phyloP scores from a whole-genome alignment of 140 eudicot genomes.

The Oenanthe javanica region DNA sequence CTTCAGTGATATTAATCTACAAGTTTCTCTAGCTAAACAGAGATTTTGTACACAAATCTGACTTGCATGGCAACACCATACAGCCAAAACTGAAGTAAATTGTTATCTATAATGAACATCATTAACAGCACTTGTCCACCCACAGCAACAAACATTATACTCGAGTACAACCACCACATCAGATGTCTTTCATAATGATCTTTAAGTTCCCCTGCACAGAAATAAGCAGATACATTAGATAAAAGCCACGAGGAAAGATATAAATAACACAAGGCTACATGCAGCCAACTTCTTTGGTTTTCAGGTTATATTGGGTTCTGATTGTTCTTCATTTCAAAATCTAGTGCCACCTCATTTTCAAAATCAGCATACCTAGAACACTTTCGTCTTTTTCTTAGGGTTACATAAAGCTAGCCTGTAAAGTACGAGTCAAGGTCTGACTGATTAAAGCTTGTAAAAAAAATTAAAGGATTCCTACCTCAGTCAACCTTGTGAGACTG shows the following conservation, averaged over 20 bases:
- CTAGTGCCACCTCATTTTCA: background rate
- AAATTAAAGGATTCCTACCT: slow-evolving; percentile 27
- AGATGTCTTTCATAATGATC: background rate
- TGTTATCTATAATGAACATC: background rate
- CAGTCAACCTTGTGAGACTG: slow-evolving; percentile 80
- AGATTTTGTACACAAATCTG: slow-evolving; percentile 47
- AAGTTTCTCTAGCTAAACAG: background rate
- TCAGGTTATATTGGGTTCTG: background rate
- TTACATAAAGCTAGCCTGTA: background rate
- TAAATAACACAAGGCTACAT: background rate
- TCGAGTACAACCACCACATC: background rate
- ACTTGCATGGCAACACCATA: background rate
- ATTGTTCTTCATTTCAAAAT: background rate
- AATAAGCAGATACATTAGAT: background rate
- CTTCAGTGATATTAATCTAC: background rate
- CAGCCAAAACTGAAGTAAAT: background rate
- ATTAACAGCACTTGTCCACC: background rate
- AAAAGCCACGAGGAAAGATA: background rate
- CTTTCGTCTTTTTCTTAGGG: background rate
- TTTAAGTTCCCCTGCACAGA: background rate
- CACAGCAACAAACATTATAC: background rate
- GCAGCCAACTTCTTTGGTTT: background rate
- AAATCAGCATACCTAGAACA: background rate
- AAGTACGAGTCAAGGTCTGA: background rate
- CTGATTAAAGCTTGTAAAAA: background rate